These are phyloP conservation scores for Agrocybe pediades DNA, from an alignment of 768 basidiomycete genomes.

Conservation along the genomic window DNA sequence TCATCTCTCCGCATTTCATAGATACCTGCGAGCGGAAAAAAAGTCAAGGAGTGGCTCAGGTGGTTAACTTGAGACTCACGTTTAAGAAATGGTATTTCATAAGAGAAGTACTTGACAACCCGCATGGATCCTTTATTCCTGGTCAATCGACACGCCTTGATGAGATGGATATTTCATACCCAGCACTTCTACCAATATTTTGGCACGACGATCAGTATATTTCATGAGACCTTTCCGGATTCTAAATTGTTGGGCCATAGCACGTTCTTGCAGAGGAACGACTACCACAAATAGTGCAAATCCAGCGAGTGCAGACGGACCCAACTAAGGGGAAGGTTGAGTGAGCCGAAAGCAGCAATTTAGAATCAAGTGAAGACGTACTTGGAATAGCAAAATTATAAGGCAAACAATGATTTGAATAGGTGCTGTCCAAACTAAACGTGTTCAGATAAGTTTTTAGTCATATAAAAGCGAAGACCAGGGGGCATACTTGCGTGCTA, in stretches of 20 bases:
- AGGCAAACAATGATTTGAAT: constrained; percentile 64
- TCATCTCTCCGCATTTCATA: constrained; percentile 54
- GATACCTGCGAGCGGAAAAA: constrained; percentile 42
- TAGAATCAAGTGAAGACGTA: constrained; percentile 20
- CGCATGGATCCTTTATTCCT: constrained; percentile 54
- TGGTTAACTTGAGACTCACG: constrained; percentile 37
- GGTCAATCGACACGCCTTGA: not conserved
- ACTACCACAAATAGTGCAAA: constrained; percentile 67
- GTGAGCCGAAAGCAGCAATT: not conserved
- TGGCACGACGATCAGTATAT: constrained; percentile 65
- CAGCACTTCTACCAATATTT: constrained; percentile 65
- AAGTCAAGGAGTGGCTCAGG: not conserved
- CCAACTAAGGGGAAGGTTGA: constrained; percentile 45
- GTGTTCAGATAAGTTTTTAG: not conserved
- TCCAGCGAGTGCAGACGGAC: constrained; percentile 70
- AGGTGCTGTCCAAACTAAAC: constrained; percentile 62
- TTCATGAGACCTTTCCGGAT: constrained; percentile 56
- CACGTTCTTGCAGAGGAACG: constrained; percentile 61
- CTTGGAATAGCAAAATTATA: constrained; percentile 60
- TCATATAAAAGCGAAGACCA: not conserved
- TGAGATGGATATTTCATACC: constrained; percentile 30
- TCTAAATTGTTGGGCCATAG: constrained; percentile 60
- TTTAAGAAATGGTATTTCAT: constrained; percentile 67
- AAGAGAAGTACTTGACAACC: constrained; percentile 78
- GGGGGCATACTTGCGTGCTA: constrained; percentile 17